Evolutionary conservation across 2,329 filamentous ascomycete species (phyloP), one percentile per base, ranked within the genome.

Genomic region (Talaromyces sp.): DNA sequence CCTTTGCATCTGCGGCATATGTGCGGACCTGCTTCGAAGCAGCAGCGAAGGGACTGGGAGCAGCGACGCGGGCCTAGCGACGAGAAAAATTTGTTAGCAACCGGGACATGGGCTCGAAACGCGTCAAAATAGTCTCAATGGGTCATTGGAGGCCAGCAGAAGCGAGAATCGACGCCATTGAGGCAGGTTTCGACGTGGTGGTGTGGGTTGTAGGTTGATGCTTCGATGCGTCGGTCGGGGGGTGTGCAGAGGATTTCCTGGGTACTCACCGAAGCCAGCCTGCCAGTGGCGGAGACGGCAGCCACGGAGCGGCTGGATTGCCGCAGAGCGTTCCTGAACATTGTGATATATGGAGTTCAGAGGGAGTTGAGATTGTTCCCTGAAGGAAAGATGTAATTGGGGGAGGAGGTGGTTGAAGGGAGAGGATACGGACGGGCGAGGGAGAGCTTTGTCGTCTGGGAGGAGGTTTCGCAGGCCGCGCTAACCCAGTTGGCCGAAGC

Each of bases 321-420:
- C 85, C 93, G 89, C 84, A 98, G 87, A 85, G 94, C 93, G 89
- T 91, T 96, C 85, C 94, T 92, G 87, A 97, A 96, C 94, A 98
- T 97, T 83, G 81, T 85, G 79, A 79, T 68, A 66, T 69, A 66
- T 69, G 23, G 69, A 70, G 75, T 75, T 73, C 71, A 74, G 73
- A 75, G 54, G 60, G 72, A 71, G 75, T 69, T 70, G 74, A 78
- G 76, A 77, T 72, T 70, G 69, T 74, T 73, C 72, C 73, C 72
- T 75, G 70, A 72, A 71, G 67, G 67, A 75, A 73, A 75, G 73
- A 75, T 71, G 70, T 72, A 75, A 76, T 76, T 76, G 74, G 72
- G 70, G 54, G 59, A 57, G 54, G 68, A 68, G 72, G 68, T 70
- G 70, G 70, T 68, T 73, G 72, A 72, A 70, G 72, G 72, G 71